Conservation (phyloP, 2,329 filamentous ascomycete species). For the Alternaria gansuensis region DNA sequence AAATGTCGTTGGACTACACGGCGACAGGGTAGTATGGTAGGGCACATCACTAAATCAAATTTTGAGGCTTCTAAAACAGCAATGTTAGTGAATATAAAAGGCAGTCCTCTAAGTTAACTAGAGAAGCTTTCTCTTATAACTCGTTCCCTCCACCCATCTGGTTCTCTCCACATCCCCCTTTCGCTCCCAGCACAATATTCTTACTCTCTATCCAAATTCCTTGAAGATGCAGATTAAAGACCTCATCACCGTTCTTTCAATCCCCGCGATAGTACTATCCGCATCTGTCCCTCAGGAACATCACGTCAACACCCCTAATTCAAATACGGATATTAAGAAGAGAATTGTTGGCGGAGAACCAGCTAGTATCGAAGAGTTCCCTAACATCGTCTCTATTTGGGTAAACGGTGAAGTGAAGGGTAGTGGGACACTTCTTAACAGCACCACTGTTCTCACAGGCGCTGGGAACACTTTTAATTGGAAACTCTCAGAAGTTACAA, state of each 20-base stretch:
- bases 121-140: too few relatives aligned
- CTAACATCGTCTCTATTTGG: conserved; percentile 37
- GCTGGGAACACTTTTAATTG: conserved; percentile 16
- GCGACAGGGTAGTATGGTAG: neutral
- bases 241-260: conserved; percentile 9
- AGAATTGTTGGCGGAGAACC: conserved; percentile 39
- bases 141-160: too few relatives aligned
- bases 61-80: neutral
- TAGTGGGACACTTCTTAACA: conserved; percentile 43
- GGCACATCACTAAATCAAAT: neutral
- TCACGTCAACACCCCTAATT: conserved; percentile 14
- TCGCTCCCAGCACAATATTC: neutral
- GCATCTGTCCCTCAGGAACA: conserved; percentile 36
- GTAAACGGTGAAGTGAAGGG: conserved; percentile 22
- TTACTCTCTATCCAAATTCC: neutral
- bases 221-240: conserved; percentile 11
- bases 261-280: conserved; percentile 34
- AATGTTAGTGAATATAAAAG: neutral
- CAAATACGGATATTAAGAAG: conserved; percentile 5
- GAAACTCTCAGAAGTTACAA: neutral
- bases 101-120: neutral
- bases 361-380: conserved; percentile 39
- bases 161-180: neutral
- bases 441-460: conserved; percentile 42
- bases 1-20: neutral